Base-by-base conservation (phyloP, 2,329 filamentous ascomycete genomes). In the Penicillium sp. region DNA sequence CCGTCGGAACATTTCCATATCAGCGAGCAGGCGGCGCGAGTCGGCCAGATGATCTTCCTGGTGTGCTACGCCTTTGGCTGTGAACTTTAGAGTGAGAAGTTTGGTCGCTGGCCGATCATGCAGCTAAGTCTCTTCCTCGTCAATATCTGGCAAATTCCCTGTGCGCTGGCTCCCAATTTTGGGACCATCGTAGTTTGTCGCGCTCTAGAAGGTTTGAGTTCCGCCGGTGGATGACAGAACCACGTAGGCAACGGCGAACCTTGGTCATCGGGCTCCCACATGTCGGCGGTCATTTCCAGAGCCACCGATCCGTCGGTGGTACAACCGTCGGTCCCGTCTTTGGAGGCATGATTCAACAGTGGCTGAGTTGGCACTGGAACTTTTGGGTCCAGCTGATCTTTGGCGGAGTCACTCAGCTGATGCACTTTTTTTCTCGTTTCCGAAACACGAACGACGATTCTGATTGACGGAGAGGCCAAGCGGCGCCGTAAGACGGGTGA, bases 21-120 rank as follows among this genome's bases (percentile, higher is more conserved):
- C 50, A 83, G 81, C 54, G 72, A 73, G 6, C 83, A 87, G 64
- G 80, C 79, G 5, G 86, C 83, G 2, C 79, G 86, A 43, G 76
- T 80, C 33, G 87, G 86, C 55, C 85, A 87, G 55, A 82, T 86
- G 68, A 79, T 88, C 56, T 92, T 89, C 69, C 71, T 91, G 24
- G 77, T 90, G 46, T 71, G 82, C 3, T 91, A 91, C 64, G 87
- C 86, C 28, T 88, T 91, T 62, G 87, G 88, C 8, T 91, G 88
- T 63, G 87, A 90, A 67, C 76, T 90, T 0, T 91, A 87, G 85
- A 86, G 81, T 23, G 87, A 92, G 66, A 88, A 91, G 62, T 77
- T 89, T 43, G 87, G 87, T 8, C 80, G 87, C 37, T 85, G 81
- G 75, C 83, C 83, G 1, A 78, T 89, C 42, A 76, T 89, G 39